Base-by-base conservation (phyloP, 1,139 yeast genomes). In the Saccharomyces hybrid region DNA sequence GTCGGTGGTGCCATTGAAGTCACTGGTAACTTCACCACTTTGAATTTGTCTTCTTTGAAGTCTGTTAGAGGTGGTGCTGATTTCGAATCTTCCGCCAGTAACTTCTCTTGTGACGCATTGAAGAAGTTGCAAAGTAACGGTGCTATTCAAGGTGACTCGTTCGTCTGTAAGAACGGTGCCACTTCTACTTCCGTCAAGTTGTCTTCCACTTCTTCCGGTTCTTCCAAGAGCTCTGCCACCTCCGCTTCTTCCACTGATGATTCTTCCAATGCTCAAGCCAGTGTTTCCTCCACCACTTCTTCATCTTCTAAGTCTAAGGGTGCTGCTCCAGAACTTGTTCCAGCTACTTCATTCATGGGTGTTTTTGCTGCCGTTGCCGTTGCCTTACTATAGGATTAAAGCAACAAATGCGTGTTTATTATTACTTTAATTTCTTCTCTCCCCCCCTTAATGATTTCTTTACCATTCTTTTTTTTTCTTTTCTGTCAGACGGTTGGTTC, bases 61-160 rank as follows among this genome's bases (percentile, higher is more conserved):
- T 81, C 85, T 67, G 96, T 95, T 70, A 81, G 82, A 72, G 99
- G 99, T 81, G 96, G 96, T 74, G 95, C 91, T 76, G 76, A 77
- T 69, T 79, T 93, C 71, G 85, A 85, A 71, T 82, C 96, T 57
- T 69, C 74, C 58, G 76, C 82, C 62, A 85, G 88, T 71, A 84
- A 84, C 68, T 83, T 88, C 75, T 81, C 88, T 75, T 93, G 99
- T 82, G 72, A 78, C 61, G 77, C 81, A 56, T 88, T 90, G 80
- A 80, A 85, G 74, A 70, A 73, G 57, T 78, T 85, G 72, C 81
- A 84, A 76, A 74, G 76, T 68, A 78, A 80, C 65, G 93, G 95
- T 75, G 87, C 80, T 71, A 82, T 91, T 72, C 88, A 83, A 76
- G 98, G 97, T 81, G 90, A 88, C 79, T 78, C 82, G 66, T 90